A percentile compares a stretch with the other conserved stretches of the same genome.
Conservation (phyloP, 2,329 filamentous ascomycete species). For the Penicillium sumatraense region DNA sequence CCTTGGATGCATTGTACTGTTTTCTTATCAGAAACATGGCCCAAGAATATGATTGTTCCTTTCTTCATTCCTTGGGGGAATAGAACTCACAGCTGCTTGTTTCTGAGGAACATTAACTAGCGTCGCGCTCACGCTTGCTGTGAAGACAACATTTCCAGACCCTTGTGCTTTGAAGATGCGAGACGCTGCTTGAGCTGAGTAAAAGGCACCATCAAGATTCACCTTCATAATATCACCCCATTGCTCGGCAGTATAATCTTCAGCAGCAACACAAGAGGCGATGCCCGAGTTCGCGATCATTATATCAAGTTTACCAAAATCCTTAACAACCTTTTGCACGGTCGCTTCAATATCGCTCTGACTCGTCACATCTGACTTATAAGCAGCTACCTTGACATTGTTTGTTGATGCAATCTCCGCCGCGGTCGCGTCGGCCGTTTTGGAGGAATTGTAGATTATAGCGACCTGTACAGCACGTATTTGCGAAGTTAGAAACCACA, state of each 20-base stretch:
- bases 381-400: conserved; percentile 35
- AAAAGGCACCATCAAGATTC: conserved; percentile 26
- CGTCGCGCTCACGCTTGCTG: conserved; percentile 32
- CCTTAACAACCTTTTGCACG: conserved; percentile 15
- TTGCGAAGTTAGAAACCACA: background rate
- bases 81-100: conserved; percentile 19
- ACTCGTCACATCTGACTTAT: conserved; percentile 38
- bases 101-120: conserved; percentile 37
- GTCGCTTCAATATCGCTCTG: conserved; percentile 26
- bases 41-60: background rate
- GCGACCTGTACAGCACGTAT: conserved; percentile 31
- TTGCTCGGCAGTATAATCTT: conserved; percentile 32
- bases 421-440: conserved; percentile 28
- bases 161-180: conserved; percentile 31
- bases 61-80: background rate
- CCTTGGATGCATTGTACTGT: conserved; percentile 23
- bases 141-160: conserved; percentile 33
- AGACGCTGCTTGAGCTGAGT: conserved; percentile 14
- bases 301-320: conserved; percentile 32
- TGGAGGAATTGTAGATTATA: conserved; percentile 34
- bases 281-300: conserved; percentile 37
- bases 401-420: conserved; percentile 26
- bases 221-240: conserved; percentile 31
- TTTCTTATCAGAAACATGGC: background rate
- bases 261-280: conserved; percentile 25